phyloP scores from a whole-genome alignment of 306 rosid species.

The Datisca glomerata region DNA sequence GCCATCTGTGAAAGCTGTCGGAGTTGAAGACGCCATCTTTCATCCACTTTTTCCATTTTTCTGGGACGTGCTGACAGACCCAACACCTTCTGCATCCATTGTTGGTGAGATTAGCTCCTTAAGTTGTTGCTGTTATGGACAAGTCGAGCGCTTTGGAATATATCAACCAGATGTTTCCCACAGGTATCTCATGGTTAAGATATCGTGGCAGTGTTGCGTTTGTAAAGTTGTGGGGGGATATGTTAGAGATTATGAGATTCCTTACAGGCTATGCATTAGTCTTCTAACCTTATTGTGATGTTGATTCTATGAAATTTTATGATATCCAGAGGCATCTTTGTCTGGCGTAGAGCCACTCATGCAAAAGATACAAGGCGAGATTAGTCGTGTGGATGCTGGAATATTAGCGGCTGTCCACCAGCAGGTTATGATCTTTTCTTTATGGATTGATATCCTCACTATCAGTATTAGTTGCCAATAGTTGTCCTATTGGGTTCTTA shows the following conservation, averaged over 20 bases:
- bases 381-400: constrained; percentile 87
- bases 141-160: constrained; percentile 92
- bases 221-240: too few species aligned
- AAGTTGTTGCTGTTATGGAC: constrained; percentile 42
- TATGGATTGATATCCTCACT: background rate
- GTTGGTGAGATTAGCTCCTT: constrained; percentile 1
- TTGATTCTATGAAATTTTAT: constrained; percentile 9
- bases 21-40: too few species aligned
- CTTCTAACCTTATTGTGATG: background rate
- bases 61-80: too few species aligned
- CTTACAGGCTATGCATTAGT: background rate
- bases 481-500: too few species aligned
- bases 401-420: constrained; percentile 89
- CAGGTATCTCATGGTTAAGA: too few species aligned
- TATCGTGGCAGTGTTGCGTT: too few species aligned
- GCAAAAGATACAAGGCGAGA: constrained; percentile 94
- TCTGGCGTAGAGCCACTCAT: constrained; percentile 93
- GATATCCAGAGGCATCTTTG: constrained; percentile 60
- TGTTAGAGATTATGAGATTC: too few species aligned
- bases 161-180: constrained; percentile 97
- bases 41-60: too few species aligned
- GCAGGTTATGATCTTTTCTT: constrained; percentile 40
- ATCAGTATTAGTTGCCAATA: too few species aligned
- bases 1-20: too few species aligned
- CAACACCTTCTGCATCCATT: constrained; percentile 1